Base-by-base conservation (phyloP, 768 basidiomycete species). In the Suillus subaureus region DNA sequence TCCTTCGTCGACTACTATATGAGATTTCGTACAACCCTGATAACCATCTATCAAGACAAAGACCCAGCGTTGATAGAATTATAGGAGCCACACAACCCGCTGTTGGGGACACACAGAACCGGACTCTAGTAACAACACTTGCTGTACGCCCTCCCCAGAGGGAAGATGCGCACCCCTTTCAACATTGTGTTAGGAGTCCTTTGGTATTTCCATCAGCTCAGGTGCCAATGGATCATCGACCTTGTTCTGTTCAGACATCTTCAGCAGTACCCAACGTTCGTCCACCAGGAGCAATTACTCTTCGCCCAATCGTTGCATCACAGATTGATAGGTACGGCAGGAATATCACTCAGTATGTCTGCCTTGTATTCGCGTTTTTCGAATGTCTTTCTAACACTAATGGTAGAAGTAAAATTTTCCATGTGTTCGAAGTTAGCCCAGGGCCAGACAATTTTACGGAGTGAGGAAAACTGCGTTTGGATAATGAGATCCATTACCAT, bases 1-100 rank as follows among this genome's bases (percentile, higher is more conserved):
- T 58, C 39, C 39, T 58, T 26, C 57, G 39, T 21, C 57, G 57
- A 40, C 57, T 58, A 28, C 57, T 58, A 26, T 39, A 58, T 28
- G 23, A 18, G 2, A 58, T 58, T 26, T 58, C 26, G 16, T 11
- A 58, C 57, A 40, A 40, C 1, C 9, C 4, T 21, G 9, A 3
- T 11, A 28, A 18, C 1, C 16, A 21, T 40, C 6, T 39, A 40
- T 6, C 1, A 18, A 26, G 23, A 26, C 57, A 26, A 40, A 40
- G 26, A 28, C 9, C 9, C 1, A 26, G 39, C 18, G 9, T 11
- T 21, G 23, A 26, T 40, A 40, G 23, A 40, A 58, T 58, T 3
- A 40, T 58, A 39, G 39, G 39, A 58, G 26, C 39, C 28, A 28
- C 11, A 6, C 26, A 58, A 26, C 57, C 57, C 23, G 9, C 33